Conservation (phyloP, 305 asterid species). For the Rubia occidens region DNA sequence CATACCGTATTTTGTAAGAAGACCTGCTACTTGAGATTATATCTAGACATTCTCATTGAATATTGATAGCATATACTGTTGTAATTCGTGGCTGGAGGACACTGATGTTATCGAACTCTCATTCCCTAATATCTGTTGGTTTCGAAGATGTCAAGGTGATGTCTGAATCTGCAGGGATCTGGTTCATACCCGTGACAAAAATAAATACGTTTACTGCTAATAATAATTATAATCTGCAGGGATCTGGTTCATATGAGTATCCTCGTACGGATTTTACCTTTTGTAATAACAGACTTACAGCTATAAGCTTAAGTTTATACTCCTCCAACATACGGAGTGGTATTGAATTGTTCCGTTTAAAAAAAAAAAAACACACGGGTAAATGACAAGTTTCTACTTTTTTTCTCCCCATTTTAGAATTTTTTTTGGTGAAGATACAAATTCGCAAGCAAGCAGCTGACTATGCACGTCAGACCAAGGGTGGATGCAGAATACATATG, state of each 20-base stretch:
- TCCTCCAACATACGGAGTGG: too few relatives aligned
- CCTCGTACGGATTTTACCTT: not conserved
- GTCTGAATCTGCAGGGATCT: not conserved
- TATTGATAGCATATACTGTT: not conserved
- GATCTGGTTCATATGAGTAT: not conserved
- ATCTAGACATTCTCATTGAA: not conserved
- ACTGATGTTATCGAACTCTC: not conserved
- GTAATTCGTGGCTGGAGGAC: conserved; percentile 1
- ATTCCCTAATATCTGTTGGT: not conserved
- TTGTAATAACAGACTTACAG: too few relatives aligned
- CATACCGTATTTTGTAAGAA: not conserved
- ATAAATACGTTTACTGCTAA: not conserved
- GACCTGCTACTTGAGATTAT: not conserved
- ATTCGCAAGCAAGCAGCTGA: too few relatives aligned
- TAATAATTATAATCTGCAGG: not conserved
- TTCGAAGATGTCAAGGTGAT: not conserved
- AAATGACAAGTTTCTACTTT: too few relatives aligned
- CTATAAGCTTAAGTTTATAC: not conserved
- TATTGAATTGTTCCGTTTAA: too few relatives aligned
- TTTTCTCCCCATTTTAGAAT: too few relatives aligned
- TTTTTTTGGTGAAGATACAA: too few relatives aligned
- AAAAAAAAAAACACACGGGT: too few relatives aligned
- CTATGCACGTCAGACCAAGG: too few relatives aligned
- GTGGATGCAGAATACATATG: too few relatives aligned
- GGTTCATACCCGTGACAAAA: not conserved